Evolutionary conservation across 352 stramenopile species (phyloP).

Genomic region (Thraustotheca clavata): DNA sequence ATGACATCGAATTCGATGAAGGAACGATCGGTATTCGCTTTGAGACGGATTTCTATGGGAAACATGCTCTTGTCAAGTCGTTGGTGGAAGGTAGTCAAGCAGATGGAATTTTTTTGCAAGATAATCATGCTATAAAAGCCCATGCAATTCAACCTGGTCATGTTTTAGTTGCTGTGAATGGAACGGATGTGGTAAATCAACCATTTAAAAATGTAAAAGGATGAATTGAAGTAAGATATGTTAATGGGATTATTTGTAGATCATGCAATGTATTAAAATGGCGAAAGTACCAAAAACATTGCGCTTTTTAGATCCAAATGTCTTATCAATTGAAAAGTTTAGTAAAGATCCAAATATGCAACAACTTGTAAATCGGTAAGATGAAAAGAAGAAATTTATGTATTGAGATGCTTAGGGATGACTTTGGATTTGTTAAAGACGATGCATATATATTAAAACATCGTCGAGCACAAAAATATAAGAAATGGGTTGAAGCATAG

Average conservation of each 20-base stretch:
- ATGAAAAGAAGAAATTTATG: neutral
- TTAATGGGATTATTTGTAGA: neutral
- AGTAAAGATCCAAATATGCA: conserved; percentile 24
- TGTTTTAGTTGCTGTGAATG: conserved; percentile 44
- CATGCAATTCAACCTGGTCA: conserved; percentile 27
- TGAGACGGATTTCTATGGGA: conserved; percentile 49
- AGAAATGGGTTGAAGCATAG: conserved; percentile 24
- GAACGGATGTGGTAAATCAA: conserved; percentile 28
- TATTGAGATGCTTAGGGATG: conserved; percentile 22
- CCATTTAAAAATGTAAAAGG: conserved; percentile 29
- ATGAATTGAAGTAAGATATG: neutral
- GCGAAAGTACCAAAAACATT: conserved; percentile 29
- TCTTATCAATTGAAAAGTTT: conserved; percentile 30
- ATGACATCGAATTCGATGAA: conserved; percentile 51
- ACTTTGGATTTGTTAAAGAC: conserved; percentile 54
- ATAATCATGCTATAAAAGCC: conserved; percentile 11
- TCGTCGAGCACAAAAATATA: conserved; percentile 28
- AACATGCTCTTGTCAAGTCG: conserved; percentile 37
- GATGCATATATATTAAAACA: conserved; percentile 47
- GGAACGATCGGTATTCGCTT: conserved; percentile 39
- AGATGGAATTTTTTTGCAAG: conserved; percentile 23
- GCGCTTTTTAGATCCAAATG: conserved; percentile 36
- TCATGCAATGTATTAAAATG: conserved; percentile 25
- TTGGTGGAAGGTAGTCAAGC: conserved; percentile 31
- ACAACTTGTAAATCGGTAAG: conserved; percentile 32